Evolutionary conservation across 495 filamentous ascomycete species (phyloP), one percentile per base, ranked within the genome.

Genomic region (Talaromyces borbonicus): DNA sequence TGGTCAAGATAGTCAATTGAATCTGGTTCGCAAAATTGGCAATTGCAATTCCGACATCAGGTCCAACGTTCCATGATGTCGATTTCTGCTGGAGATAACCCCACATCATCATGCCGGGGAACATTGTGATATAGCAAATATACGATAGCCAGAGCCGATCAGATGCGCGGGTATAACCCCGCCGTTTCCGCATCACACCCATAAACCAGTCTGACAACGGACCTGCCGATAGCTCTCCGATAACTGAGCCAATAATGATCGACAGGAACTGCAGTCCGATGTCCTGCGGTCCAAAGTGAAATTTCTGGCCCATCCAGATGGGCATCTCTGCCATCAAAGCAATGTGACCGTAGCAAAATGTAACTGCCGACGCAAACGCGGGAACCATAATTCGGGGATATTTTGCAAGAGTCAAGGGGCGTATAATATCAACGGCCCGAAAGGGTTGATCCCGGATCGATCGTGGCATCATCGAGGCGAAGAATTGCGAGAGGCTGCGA

Each of bases 1-100:
- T 71, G 25, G 68, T 63, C 16, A 70, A 33, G 1, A 70, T 50
- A 2, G 67, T 71, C 2, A 67, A 70, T n/a, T 70, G 56, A 32
- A 71, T 50, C 53, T 71, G 67, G 43, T 70, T 71, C 1, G 65
- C 67, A 12, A 51, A 56, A 15, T 49, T 56, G 9, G 62, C 58
- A 38, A 71, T 63, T 4, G 53, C 65, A 22, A 53, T 52, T 8
- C 67, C 67, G 25, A 71, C 50, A 2, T 66, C 47, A 0, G 67
- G 67, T 20, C 58, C 66, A 19, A 69, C 56, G 47, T 69, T 60
- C 58, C 59, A 70, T 3, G 33, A 29, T 4, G 52, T 44, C 5
- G 67, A 63, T 5, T 64, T 43, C 20, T 62, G 35, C 7, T 52
- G 56, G 11, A 54, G 52, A 2, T 67, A 58, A 7, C 59, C 49